Base-by-base conservation (phyloP, 148 eudicot genomes). In the Pouteria glomerata region DNA sequence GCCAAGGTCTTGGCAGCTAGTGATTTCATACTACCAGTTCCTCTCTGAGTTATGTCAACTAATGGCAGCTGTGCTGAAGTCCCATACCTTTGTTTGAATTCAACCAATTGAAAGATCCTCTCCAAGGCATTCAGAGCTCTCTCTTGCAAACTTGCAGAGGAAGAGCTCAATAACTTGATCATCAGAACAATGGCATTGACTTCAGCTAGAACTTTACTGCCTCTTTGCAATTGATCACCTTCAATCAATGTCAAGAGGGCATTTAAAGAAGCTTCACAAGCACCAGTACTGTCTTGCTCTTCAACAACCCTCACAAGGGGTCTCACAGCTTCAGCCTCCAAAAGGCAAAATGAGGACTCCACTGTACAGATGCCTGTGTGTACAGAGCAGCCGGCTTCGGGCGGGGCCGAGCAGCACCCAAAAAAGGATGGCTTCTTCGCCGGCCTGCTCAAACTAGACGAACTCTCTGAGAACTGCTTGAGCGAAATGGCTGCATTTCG, bases 21-120 rank as follows among this genome's bases (percentile, higher is more conserved):
- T n/a, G 81, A 68, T 61, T 73, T 78, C 67, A 74, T 45, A 45
- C 31, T 19, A 33, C 66, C 69, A 0, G 58, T 78, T 62, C 81
- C 81, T 63, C 77, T 78, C 67, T 78, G 81, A 26, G 77, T 78
- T 15, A 78, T 73, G 11, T 78, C 81, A 57, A 73, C 74, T 51
- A 78, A 48, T 30, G 70, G 72, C 74, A 69, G 71, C 67, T 78
- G 74, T 3, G 74, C 81, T 12, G 78, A 74, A 12, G 62, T 24
- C 31, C 74, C 74, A 57, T 78, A 74, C 7, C 69, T 74, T 8
- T 30, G 34, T 55, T 78, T 74, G 34, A 41, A 73, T 23, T 78
- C 78, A 3, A 64, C 53, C 57, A 74, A 31, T 51, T 71, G 39
- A 37, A 78, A 78, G 16, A 78, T 63, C 73, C 81, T 58, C 23